Evolutionary conservation across 208 protist species (phyloP), one percentile per base, ranked within the genome.

Genomic region (Crithidia mellificae): DNA sequence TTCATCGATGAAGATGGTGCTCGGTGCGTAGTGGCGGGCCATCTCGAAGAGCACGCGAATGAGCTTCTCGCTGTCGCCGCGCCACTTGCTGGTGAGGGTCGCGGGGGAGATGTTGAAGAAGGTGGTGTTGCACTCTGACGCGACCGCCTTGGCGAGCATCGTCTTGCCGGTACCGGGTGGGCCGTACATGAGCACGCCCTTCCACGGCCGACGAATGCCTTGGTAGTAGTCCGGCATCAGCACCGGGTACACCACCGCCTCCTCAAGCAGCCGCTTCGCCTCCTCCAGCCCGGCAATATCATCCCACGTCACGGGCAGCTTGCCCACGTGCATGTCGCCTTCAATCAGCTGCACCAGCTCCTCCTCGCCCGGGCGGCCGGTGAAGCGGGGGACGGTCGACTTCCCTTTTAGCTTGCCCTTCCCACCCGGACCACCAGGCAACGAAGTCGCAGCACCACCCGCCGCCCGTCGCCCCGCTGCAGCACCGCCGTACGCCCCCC

Each of bases 1-100:
- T 72, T 98, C 96, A 75, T 98, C 96, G 39, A 98, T 96, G 87
- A 98, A 98, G 50, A 98, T 93, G 14, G 96, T 96, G 57, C 87
- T 87, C 0, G 94, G 94, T 14, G 93, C 84, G 71, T 95, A 91
- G 63, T 95, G 70, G 0, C 90, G 84, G 19, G 96, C 96, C 81
- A 98, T 90, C 63, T 95, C 91, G 73, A 98, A 98, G 24, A 98
- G 75, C 30, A 94, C 81, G 14, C 91, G 87, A 46, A 98, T 95
- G n/a, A 98, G 79, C 77, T 98, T 97, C 64, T 97, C 93, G 38
- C 91, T 89, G 68, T 98, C 96, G 43, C 96, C 96, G 34, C 88
- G 81, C 90, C 89, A 98, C 83, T 98, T 98, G 64, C 83, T 93
- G 27, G 90, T 97, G 19, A 98, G 80, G 25, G 87, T 88, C 15